A percentile compares a stretch with the other conserved stretches of the same genome.
Evolutionary conservation across 106 monocot genomes (phyloP).

Genomic region (Agapanthus africanus): DNA sequence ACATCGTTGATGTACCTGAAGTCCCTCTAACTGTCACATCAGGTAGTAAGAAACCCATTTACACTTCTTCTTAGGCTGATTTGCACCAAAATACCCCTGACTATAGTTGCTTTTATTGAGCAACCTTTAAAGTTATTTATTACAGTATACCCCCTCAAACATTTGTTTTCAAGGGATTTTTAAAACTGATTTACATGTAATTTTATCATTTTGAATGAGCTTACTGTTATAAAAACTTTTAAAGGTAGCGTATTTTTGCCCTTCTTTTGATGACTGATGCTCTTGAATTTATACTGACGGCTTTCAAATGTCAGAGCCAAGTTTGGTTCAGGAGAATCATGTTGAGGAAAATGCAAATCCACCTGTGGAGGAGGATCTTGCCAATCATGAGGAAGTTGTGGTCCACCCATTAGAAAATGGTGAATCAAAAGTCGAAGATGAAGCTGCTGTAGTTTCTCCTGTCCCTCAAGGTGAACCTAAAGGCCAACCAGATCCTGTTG

Average conservation of each 20-base stretch:
- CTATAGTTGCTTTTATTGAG: too few species aligned
- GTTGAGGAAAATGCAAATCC: conserved; percentile 1
- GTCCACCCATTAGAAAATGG: conserved; percentile 14
- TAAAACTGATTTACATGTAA: neutral
- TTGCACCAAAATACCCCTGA: too few species aligned
- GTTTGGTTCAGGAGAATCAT: conserved; percentile 13
- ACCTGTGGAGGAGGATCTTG: conserved; percentile 5
- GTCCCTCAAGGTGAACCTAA: neutral
- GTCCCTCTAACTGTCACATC: conserved; percentile 10
- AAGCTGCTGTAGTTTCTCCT: conserved; percentile 9
- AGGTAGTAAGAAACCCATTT: conserved; percentile 17
- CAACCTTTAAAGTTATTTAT: neutral
- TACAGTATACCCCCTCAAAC: neutral
- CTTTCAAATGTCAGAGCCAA: conserved; percentile 13
- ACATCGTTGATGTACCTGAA: conserved; percentile 11
- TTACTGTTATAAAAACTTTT: neutral
- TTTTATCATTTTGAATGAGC: neutral
- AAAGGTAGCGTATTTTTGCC: too few species aligned
- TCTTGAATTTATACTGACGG: neutral
- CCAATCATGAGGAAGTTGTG: conserved; percentile 6
- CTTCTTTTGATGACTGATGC: too few species aligned
- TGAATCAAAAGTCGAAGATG: conserved; percentile 13
- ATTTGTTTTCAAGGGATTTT: neutral
- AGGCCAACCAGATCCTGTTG: conserved; percentile 5
- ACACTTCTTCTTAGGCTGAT: neutral